Evolutionary conservation across 1,284 basidiomycete species (phyloP).

Genomic region (Ceratobasidium papillatum): DNA sequence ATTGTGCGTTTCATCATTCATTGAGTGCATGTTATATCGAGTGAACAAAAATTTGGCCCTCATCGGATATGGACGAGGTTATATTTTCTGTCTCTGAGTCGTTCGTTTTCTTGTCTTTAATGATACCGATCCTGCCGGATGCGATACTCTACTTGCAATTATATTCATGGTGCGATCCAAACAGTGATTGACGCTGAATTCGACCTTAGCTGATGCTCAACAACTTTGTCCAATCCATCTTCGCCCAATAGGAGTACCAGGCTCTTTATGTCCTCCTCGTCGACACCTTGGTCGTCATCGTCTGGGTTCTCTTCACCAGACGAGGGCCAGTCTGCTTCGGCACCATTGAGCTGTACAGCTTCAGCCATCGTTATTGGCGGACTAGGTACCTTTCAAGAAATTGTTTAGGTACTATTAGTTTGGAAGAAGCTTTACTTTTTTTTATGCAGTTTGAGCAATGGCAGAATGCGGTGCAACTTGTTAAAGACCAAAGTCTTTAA

Average conservation of each 20-base stretch:
- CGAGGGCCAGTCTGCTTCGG: neutral
- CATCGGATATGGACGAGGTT: too few relatives aligned
- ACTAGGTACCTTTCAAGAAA: neutral
- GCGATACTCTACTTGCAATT: too few relatives aligned
- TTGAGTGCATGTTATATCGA: too few relatives aligned
- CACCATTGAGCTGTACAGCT: neutral
- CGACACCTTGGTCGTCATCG: slow-evolving; percentile 65
- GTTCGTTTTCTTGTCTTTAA: too few relatives aligned
- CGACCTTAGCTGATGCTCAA: slow-evolving; percentile 42
- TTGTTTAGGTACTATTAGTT: neutral
- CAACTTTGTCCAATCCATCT: slow-evolving; percentile 69
- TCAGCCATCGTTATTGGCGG: neutral
- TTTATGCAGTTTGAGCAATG: slow-evolving; percentile 6
- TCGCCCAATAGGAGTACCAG: slow-evolving; percentile 73
- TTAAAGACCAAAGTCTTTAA: too few relatives aligned
- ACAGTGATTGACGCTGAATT: too few relatives aligned
- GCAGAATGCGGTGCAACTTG: neutral
- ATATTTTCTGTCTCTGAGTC: too few relatives aligned
- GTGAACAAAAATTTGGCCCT: too few relatives aligned
- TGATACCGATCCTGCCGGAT: too few relatives aligned
- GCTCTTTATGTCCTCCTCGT: slow-evolving; percentile 71
- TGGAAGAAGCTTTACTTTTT: slow-evolving; percentile 6
- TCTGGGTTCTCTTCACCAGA: slow-evolving; percentile 50
- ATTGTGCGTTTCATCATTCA: too few relatives aligned
- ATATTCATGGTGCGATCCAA: too few relatives aligned